phyloP scores from a whole-genome alignment of 2,329 filamentous ascomycete genomes.

The Phoma sp. region DNA sequence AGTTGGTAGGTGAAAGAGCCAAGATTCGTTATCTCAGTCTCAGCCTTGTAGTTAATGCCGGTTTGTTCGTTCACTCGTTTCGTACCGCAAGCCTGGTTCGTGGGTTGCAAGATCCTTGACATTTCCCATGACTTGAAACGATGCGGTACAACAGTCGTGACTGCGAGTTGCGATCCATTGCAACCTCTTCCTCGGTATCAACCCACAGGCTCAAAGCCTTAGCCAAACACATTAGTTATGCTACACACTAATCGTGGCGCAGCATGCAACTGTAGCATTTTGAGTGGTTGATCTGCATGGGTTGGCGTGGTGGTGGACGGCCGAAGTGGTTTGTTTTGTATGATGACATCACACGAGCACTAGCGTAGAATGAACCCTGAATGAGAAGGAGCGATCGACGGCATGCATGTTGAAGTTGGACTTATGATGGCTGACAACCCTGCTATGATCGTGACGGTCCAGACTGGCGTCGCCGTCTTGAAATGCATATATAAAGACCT shows the following conservation, averaged over 20 bases:
- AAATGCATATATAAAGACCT: conserved; percentile 9
- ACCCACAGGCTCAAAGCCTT: neutral
- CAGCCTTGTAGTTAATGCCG: neutral
- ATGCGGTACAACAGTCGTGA: neutral
- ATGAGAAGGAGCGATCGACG: conserved; percentile 7
- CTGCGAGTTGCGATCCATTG: neutral
- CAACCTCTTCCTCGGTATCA: neutral
- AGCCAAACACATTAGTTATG: neutral
- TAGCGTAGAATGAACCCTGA: conserved; percentile 16
- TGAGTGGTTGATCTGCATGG: conserved; percentile 8
- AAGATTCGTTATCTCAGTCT: neutral
- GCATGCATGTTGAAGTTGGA: conserved; percentile 3
- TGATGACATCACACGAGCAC: conserved; percentile 8
- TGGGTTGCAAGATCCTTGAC: neutral
- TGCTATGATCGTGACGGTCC: conserved; percentile 7
- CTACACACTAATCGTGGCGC: conserved; percentile 5
- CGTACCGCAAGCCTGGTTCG: neutral
- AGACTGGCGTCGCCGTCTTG: conserved; percentile 13
- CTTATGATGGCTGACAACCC: conserved; percentile 13
- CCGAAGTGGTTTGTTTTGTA: neutral
- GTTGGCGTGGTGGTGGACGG: conserved; percentile 8
- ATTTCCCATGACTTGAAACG: neutral
- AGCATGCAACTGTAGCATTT: conserved; percentile 9
- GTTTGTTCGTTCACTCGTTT: neutral
- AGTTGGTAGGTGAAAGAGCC: neutral